phyloP scores from a whole-genome alignment of 805 yeast genomes.

The Saturnispora halmiae region DNA sequence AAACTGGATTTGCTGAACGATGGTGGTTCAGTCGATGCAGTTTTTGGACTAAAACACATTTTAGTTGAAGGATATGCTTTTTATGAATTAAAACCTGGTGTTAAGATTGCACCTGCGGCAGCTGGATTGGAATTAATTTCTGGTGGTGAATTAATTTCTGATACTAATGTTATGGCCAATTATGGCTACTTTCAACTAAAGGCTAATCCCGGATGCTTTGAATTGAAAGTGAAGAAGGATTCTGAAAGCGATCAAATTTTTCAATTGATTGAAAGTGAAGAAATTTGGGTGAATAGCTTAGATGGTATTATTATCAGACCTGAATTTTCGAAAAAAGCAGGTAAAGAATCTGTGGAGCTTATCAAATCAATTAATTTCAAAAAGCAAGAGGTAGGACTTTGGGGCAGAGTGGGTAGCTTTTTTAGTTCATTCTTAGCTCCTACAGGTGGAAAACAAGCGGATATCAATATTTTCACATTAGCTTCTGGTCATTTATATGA shows the following conservation, averaged over 20 bases:
- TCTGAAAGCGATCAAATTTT: constrained; percentile 37
- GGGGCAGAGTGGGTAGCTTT: constrained; percentile 1
- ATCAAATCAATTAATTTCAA: constrained; percentile 7
- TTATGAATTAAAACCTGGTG: constrained; percentile 25
- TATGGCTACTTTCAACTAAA: constrained; percentile 78
- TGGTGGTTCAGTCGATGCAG: constrained; percentile 30
- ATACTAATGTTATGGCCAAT: constrained; percentile 68
- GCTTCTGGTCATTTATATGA: constrained; percentile 81
- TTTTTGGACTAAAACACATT: constrained; percentile 43
- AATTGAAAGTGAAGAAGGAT: constrained; percentile 35
- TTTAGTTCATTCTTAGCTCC: background rate
- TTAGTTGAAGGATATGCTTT: constrained; percentile 65
- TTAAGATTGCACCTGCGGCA: constrained; percentile 38
- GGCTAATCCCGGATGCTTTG: constrained; percentile 65
- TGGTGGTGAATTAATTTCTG: constrained; percentile 26
- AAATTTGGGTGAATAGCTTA: constrained; percentile 30
- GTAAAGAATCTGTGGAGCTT: constrained; percentile 7
- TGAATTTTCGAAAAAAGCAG: constrained; percentile 27
- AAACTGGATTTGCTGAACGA: constrained; percentile 33
- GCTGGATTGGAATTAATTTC: constrained; percentile 36
- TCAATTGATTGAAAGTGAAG: constrained; percentile 21
- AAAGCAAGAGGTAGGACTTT: constrained; percentile 7
- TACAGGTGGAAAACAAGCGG: constrained; percentile 34
- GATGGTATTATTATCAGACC: constrained; percentile 41
- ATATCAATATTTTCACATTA: constrained; percentile 69